Evolutionary conservation across 352 stramenopile species (phyloP), one percentile per base, ranked within the genome.

Genomic region (Globisporangium echinulatum): DNA sequence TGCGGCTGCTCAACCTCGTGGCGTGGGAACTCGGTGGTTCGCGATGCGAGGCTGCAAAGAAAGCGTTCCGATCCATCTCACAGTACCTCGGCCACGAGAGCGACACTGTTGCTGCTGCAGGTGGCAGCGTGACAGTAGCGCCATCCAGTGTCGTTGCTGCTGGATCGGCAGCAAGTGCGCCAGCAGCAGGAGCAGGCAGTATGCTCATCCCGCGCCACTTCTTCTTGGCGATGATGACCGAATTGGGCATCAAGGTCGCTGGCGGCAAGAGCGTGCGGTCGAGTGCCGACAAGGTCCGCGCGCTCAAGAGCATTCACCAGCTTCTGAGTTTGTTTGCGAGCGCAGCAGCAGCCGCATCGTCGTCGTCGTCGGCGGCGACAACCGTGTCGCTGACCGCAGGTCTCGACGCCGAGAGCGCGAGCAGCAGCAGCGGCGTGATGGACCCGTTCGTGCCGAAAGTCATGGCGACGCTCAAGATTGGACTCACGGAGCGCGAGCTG

Each of bases 381-480:
- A 15, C 46, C 5, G 8, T 25, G n/a, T 36, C 57, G 10, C 10
- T 14, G 40, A 44, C 40, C 7, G 5, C 57, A 7, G 7, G 2
- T 11, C 51, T 75, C 40, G 66, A 70, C n/a, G 49, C 53, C 15
- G 59, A 78, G n/a, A 50, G 61, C 15, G 59, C 77, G n/a, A 50
- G 61, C 47, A 44, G 66, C 48, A 61, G 63, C 52, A 66, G 58
- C 13, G 72, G 67, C 61, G 82, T 79, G 15, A 65, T 96, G 9
- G 87, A 96, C 60, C 63, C 82, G 17, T 96, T 91, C 66, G 75
- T 96, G 14, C 87, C 87, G 3, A 96, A 96, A 64, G 83, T 96
- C 43, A 96, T 96, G 87, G 87, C 85, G 25, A 94, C 85, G 19
- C 67, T 96, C 5, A 96, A 96, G 61, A 72, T 91, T 7, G 83